Conservation (phyloP, 2,329 filamentous ascomycete species). For the Aspergillus sp. region DNA sequence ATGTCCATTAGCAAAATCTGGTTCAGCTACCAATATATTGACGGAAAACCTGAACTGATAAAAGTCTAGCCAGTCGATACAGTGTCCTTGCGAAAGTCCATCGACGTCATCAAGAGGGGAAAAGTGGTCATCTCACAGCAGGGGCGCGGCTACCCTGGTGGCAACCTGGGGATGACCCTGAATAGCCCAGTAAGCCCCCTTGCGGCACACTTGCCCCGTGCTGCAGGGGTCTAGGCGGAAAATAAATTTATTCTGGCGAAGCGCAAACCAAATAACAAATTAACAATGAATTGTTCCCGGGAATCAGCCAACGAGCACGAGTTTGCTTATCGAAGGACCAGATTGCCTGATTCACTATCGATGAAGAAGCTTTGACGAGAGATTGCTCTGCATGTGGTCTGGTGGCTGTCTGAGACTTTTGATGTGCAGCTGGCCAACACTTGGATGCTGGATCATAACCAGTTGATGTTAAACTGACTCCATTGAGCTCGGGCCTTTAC, state of each 20-base stretch:
- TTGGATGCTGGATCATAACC: background rate
- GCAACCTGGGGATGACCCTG: constrained; percentile 18
- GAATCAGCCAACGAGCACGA: background rate
- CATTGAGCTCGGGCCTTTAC: background rate
- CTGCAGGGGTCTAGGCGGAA: constrained; percentile 13
- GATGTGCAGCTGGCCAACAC: background rate
- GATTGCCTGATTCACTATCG: background rate
- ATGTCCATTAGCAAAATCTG: background rate
- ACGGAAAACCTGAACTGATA: background rate
- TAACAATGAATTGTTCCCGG: background rate
- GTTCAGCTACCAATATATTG: constrained; percentile 3
- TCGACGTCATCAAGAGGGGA: constrained; percentile 10
- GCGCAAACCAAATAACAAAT: background rate
- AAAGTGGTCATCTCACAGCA: constrained; percentile 8
- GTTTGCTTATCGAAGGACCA: background rate
- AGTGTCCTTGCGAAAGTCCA: constrained; percentile 1
- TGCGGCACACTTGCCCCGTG: constrained; percentile 27
- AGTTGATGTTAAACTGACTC: background rate
- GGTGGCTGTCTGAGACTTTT: background rate
- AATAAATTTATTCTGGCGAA: background rate
- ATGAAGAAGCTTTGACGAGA: background rate
- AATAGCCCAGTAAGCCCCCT: constrained; percentile 24
- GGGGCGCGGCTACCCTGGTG: constrained; percentile 10
- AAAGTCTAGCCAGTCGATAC: background rate
- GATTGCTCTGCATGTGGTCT: background rate